Conservation (phyloP, 2,329 filamentous ascomycete species). For the Beauveria pseudobassiana region DNA sequence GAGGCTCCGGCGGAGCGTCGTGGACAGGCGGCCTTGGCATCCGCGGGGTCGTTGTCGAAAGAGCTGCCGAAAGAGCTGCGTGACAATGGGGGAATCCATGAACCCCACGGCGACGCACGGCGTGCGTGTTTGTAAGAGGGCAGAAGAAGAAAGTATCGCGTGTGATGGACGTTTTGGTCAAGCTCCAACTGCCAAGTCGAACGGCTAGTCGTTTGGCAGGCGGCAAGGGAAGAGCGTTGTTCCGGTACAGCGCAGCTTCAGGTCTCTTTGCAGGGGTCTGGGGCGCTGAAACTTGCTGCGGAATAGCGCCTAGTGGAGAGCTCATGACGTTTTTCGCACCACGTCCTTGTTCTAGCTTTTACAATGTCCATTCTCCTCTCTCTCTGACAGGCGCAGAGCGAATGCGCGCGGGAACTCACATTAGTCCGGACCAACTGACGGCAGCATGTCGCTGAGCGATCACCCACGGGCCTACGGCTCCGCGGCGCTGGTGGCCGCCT, state of each 20-base stretch:
- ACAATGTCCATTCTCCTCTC: neutral
- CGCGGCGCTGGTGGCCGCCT: constrained; percentile 62
- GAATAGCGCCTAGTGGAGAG: neutral
- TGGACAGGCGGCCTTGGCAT: constrained; percentile 21
- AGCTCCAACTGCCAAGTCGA: too few species aligned
- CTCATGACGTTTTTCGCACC: neutral
- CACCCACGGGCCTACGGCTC: constrained; percentile 56
- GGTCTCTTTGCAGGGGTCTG: neutral
- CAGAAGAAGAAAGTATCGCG: neutral
- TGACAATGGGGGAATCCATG: constrained; percentile 78
- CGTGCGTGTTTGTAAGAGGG: neutral
- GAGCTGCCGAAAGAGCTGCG: constrained; percentile 75
- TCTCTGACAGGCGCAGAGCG: neutral
- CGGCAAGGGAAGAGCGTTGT: constrained; percentile 10
- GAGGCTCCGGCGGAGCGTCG: constrained; percentile 19
- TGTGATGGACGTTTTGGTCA: neutral
- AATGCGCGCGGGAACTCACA: neutral
- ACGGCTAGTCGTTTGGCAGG: neutral
- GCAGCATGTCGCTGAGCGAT: constrained; percentile 50
- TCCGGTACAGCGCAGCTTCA: neutral
- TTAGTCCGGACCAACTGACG: neutral
- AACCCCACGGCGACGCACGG: constrained; percentile 11
- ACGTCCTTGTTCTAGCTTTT: neutral
- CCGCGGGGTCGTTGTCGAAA: constrained; percentile 55
- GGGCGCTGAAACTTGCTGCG: neutral